phyloP scores from a whole-genome alignment of 1,139 yeast genomes.

The Eremothecium coryli region DNA sequence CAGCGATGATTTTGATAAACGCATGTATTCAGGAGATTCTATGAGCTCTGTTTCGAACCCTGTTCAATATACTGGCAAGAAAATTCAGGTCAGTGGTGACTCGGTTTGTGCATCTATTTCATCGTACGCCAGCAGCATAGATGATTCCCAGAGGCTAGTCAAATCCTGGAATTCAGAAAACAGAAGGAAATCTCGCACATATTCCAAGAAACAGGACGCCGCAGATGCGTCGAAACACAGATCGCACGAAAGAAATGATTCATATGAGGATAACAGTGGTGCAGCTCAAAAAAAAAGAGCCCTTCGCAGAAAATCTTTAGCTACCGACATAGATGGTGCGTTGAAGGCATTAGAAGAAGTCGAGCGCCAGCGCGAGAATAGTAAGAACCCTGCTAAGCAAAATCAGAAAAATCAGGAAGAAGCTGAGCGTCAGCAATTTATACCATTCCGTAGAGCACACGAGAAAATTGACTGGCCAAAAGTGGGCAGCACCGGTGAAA shows the following conservation, averaged over 20 bases:
- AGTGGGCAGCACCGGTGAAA: slow-evolving; percentile 7
- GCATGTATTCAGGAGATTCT: slow-evolving; percentile 13
- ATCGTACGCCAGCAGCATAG: slow-evolving; percentile 27
- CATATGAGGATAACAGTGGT: slow-evolving; percentile 4
- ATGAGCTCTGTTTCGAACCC: slow-evolving; percentile 25
- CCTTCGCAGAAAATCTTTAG: slow-evolving; percentile 11
- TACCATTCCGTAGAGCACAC: slow-evolving; percentile 7
- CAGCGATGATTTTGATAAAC: background rate
- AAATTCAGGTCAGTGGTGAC: slow-evolving; percentile 23
- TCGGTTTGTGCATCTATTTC: slow-evolving; percentile 29
- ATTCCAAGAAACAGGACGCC: slow-evolving; percentile 7
- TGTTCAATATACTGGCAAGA: slow-evolving; percentile 25
- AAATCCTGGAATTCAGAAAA: slow-evolving; percentile 31
- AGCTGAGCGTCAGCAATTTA: background rate
- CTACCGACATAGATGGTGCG: slow-evolving; percentile 7
- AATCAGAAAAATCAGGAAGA: background rate
- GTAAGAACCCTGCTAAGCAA: background rate
- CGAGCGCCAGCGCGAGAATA: slow-evolving; percentile 3
- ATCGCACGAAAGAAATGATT: slow-evolving; percentile 7
- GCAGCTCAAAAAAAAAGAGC: background rate
- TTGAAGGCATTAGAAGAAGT: slow-evolving; percentile 6
- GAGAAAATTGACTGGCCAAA: slow-evolving; percentile 17
- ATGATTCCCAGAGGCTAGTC: slow-evolving; percentile 29
- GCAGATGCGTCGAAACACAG: background rate
- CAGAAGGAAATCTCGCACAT: slow-evolving; percentile 27